Evolutionary conservation across 2,329 filamentous ascomycete genomes (phyloP), one percentile per base, ranked within the genome.

Genomic region (Camptophora hylomeconis): DNA sequence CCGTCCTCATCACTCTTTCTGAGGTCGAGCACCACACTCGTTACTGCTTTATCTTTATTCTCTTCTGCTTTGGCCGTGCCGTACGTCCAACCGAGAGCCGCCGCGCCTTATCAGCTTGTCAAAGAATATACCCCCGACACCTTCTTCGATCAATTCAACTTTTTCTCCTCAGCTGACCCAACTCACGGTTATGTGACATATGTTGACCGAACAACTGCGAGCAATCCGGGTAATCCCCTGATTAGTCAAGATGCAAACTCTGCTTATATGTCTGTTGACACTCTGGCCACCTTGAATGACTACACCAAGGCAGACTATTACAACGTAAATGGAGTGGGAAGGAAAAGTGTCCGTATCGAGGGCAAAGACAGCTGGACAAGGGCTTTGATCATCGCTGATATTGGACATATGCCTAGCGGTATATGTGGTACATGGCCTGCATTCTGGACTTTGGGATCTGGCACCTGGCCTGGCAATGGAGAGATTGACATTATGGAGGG

Each of bases 401-500:
- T 66, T 33, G 46, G 48, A 7, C 61, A 65, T 38, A 58, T 62
- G 49, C 61, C 61, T 2, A 52, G 49, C 7, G 50, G 50, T 20
- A 51, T 50, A 16, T 68, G 64, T 32, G 62, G 58, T 28, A 59
- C 56, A 16, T 68, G 64, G 64, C 61, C 25, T 8, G 58, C 58
- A 6, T 60, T 57, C 36, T 41, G 37, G 39, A 37, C 39, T 54
- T 36, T 62, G 53, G 59, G 53, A 53, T 20, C 30, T 10, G 4
- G 55, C 50, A 30, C 22, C 6, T 63, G 59, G 59, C 58, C 58
- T 0, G 27, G 42, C 3, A 48, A 53, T 24, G 60, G 60, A 7
- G 60, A 64, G 50, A 64, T 68, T 29, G 64, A 68, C 42, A 59
- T 68, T 28, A 61, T 67, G 37, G 64, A 68, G 38, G 61, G 59